Conservation (phyloP, 805 yeast species). For the Spencermartinsiella europaea region DNA sequence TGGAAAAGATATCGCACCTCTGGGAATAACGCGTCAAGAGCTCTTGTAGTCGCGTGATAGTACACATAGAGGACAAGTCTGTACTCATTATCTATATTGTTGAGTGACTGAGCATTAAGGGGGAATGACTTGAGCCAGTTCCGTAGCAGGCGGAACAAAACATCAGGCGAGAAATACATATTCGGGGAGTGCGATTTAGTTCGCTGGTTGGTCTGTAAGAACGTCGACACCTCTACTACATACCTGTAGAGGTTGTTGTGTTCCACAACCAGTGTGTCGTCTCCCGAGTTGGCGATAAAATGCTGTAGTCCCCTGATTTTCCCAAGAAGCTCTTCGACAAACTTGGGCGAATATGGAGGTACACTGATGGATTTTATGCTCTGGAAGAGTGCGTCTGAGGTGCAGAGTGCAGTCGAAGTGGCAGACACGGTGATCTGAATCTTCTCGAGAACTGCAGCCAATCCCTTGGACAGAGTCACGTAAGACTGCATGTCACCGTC, state of each 20-base stretch:
- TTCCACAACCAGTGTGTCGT: slow-evolving; percentile 11
- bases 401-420: slow-evolving; percentile 24
- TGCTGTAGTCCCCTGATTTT: slow-evolving; percentile 20
- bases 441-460: slow-evolving; percentile 26
- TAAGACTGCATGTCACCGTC: slow-evolving; percentile 23
- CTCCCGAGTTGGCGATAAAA: slow-evolving; percentile 3
- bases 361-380: slow-evolving; percentile 32
- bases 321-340: slow-evolving; percentile 29
- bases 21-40: slow-evolving; percentile 34
- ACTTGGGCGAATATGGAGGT: slow-evolving; percentile 28
- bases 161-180: slow-evolving; percentile 19
- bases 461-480: slow-evolving; percentile 25
- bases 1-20: slow-evolving; percentile 35
- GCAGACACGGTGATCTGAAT: slow-evolving; percentile 18
- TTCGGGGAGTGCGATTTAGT: slow-evolving; percentile 11
- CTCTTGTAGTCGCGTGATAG: slow-evolving; percentile 33
- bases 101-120: slow-evolving; percentile 17
- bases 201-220: slow-evolving; percentile 13
- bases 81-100: slow-evolving; percentile 6
- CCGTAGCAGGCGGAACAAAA: slow-evolving; percentile 22
- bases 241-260: slow-evolving; percentile 12
- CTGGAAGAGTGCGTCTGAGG: slow-evolving; percentile 29
- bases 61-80: slow-evolving; percentile 29
- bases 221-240: slow-evolving; percentile 13
- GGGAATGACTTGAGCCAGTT: slow-evolving; percentile 28